Evolutionary conservation across 768 basidiomycete species (phyloP).

Genomic region (Dioszegia aurantiaca): DNA sequence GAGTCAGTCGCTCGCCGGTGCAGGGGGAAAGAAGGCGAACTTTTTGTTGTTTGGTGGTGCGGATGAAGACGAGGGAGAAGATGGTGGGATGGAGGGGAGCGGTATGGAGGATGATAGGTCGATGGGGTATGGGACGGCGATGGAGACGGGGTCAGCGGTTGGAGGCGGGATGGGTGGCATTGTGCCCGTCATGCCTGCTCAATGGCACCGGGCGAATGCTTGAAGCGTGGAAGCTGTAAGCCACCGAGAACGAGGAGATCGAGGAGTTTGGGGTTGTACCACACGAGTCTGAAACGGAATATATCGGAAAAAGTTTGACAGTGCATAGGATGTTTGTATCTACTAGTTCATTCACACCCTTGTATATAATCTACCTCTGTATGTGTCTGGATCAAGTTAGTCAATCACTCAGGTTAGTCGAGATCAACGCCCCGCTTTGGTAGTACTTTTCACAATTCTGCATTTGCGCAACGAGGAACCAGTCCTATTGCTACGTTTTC

Average conservation of each 20-base stretch:
- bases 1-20: slow-evolving; percentile 42
- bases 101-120: not conserved
- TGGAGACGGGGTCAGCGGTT: not conserved
- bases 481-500: slow-evolving; percentile 1
- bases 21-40: slow-evolving; percentile 21
- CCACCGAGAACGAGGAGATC: not conserved
- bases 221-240: not conserved
- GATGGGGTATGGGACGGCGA: not conserved
- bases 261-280: too few relatives aligned
- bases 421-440: too few relatives aligned
- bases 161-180: not conserved
- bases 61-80: slow-evolving; percentile 17
- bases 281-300: too few relatives aligned
- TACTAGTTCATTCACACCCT: not conserved
- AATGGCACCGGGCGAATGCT: not conserved
- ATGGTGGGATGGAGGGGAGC: not conserved
- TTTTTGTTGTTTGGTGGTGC: slow-evolving; percentile 19
- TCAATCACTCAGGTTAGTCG: too few relatives aligned
- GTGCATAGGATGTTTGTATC: not conserved
- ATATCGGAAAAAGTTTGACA: too few relatives aligned
- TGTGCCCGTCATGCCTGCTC: not conserved
- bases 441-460: not conserved
- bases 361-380: too few relatives aligned
- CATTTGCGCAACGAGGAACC: not conserved
- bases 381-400: too few relatives aligned